phyloP scores from a whole-genome alignment of 495 filamentous ascomycete genomes.

The Penicillium flavigenum region DNA sequence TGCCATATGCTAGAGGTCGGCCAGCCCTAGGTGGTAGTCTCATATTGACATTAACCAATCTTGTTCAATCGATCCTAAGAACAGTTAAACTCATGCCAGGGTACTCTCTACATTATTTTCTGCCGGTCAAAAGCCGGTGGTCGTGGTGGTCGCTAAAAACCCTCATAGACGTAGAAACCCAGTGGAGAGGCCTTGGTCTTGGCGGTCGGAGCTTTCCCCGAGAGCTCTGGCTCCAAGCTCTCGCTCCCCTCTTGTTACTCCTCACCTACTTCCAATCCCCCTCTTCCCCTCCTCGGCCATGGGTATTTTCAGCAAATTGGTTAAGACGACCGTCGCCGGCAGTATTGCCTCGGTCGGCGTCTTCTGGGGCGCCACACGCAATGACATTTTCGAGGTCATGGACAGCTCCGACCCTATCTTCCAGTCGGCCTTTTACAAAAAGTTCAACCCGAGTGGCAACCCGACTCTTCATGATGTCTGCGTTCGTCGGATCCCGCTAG shows the following conservation, averaged over 20 bases:
- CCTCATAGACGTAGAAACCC: background rate
- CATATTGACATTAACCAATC: too few species aligned
- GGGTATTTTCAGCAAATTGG: slow-evolving; percentile 47
- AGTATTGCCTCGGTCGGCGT: slow-evolving; percentile 42
- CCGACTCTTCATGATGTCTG: slow-evolving; percentile 61
- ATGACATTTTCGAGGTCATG: slow-evolving; percentile 50
- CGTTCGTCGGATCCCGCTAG: slow-evolving; percentile 59
- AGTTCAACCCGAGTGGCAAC: slow-evolving; percentile 62
- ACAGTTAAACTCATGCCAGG: too few species aligned
- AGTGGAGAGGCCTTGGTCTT: background rate
- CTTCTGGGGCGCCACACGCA: slow-evolving; percentile 46
- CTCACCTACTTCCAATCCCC: background rate
- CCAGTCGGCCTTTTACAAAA: slow-evolving; percentile 51
- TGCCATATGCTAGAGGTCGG: too few species aligned
- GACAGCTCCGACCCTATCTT: slow-evolving; percentile 60
- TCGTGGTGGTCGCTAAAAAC: too few species aligned
- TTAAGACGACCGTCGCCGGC: slow-evolving; percentile 44
- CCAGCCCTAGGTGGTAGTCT: too few species aligned
- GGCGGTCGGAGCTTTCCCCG: slow-evolving; percentile 7
- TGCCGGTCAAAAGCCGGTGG: too few species aligned
- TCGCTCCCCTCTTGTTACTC: background rate
- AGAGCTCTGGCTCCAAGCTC: slow-evolving; percentile 2
- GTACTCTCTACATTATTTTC: too few species aligned
- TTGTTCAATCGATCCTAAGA: too few species aligned
- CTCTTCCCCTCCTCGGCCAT: slow-evolving; percentile 28